phyloP scores from a whole-genome alignment of 495 filamentous ascomycete species.

The Aspergillus conjunctus region DNA sequence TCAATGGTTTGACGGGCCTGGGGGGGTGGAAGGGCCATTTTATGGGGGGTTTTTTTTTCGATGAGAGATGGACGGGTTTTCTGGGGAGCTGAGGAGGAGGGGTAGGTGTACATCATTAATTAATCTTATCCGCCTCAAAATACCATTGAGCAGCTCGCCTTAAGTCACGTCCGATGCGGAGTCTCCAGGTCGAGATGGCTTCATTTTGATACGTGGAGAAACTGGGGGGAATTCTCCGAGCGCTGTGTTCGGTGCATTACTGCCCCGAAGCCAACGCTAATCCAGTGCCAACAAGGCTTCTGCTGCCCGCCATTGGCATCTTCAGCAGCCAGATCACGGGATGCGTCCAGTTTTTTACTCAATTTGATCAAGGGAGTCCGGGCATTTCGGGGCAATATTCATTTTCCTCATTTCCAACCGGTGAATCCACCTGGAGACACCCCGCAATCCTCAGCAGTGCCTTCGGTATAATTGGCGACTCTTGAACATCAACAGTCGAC shows the following conservation, averaged over 20 bases:
- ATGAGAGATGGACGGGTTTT: background rate
- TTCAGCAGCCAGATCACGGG: too few species aligned
- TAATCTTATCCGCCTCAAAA: background rate
- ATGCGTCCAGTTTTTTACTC: too few species aligned
- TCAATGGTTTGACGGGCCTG: constrained; percentile 59
- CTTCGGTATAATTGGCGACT: too few species aligned
- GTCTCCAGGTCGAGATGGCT: background rate
- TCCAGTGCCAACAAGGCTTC: background rate
- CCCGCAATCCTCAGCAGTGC: too few species aligned
- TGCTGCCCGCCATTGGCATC: background rate
- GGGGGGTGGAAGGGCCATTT: constrained; percentile 18
- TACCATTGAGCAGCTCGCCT: background rate
- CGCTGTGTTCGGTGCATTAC: background rate
- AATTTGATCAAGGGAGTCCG: too few species aligned
- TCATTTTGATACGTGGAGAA: constrained; percentile 16
- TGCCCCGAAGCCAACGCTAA: constrained; percentile 2
- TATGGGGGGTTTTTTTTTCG: background rate
- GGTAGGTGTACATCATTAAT: background rate
- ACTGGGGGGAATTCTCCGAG: constrained; percentile 9
- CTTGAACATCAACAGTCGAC: too few species aligned
- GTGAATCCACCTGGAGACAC: too few species aligned
- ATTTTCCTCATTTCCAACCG: too few species aligned
- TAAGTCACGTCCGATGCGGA: background rate
- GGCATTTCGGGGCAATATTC: too few species aligned
- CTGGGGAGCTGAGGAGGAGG: background rate